Evolutionary conservation across 1,284 basidiomycete genomes (phyloP), one percentile per base, ranked within the genome.

Genomic region (Stygiomarasmius scandens): DNA sequence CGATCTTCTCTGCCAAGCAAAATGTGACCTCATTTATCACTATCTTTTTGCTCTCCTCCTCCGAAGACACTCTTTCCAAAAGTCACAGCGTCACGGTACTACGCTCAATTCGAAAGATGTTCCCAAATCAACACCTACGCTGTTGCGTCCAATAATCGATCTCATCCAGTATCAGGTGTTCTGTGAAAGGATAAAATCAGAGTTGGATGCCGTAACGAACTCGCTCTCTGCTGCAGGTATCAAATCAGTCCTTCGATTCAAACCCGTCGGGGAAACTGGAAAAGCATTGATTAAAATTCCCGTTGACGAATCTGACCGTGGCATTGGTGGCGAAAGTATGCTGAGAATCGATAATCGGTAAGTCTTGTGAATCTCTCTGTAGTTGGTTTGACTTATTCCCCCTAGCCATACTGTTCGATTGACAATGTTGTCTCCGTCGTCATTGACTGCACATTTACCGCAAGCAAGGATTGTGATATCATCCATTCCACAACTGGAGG

Each of bases 151-250:
- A 0, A 75, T 92, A 58, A 85, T 92, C 60, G 88, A 91, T 66
- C 64, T 91, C 22, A 70, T 92, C 38, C 90, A 92, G 69, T 93
- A 92, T 66, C 81, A 83, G 63, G 82, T 83, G 20, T 92, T 93
- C 68, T 88, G 86, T 66, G 68, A 79, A 55, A 78, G 85, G 58
- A 76, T 92, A 43, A 78, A 81, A 54, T 59, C 69, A 1, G 87
- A 91, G 71, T 70, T 92, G 32, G 69, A 73, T 47, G 78, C 76
- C 60, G 77, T 85, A 51, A 74, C 76, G 4, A 54, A 60, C 25
- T 82, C 82, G 2, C 69, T 93, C 52, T 70, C 69, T 20, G 68
- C 62, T 43, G 84, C 80, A 0, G 85, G 86, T 2, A 79, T 93
- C n/a, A 68, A 77, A 10, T 80, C 82, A 4, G 76, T 73, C 10